Base-by-base conservation (phyloP, 2,329 filamentous ascomycete species). In the Didymella sp. region DNA sequence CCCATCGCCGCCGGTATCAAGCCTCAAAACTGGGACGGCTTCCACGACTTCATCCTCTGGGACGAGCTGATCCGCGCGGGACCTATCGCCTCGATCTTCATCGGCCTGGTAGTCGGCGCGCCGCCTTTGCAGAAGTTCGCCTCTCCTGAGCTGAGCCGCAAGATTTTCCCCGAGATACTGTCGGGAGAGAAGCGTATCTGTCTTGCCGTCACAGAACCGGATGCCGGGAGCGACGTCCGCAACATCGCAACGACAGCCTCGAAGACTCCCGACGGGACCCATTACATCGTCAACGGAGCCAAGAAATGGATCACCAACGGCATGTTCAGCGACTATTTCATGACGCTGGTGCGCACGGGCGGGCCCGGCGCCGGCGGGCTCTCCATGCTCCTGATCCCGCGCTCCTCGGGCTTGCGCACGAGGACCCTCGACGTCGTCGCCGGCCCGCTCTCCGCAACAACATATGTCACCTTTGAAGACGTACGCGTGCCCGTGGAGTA, bases 1-100 rank as follows among this genome's bases (percentile, higher is more conserved):
- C 66, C 66, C 13, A 75, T 77, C 65, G 85, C 91, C 43, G 78
- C 85, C 0, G 87, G 87, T 1, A 70, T 75, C 42, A 59, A 60
- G 4, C 48, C 70, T 6, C 61, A 62, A 27, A 72, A 76, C 42
- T 76, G 73, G 73, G 68, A 76, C 45, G 73, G 69, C 17, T 77
- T 76, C 62, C 74, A 77, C 52, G 73, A 76, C 59, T 65, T 76
- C 30, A 64, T 77, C 27, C 58, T 75, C 8, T 71, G 69, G 67
- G 72, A 77, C 42, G 74, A 77, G 48, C 35, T 76, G 2, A 60
- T 70, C 15, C 71, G 76, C 11, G 61, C 64, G 5, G 71, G 72
- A 0, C 55, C 59, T 4, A 59, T 72, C n/a, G 68, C 63, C 1
- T 56, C 52, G 9, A 50, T 70, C 9, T 73, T 71, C 64, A 71